Evolutionary conservation across 805 yeast genomes (phyloP).

Genomic region (Myxozyma geophila): DNA sequence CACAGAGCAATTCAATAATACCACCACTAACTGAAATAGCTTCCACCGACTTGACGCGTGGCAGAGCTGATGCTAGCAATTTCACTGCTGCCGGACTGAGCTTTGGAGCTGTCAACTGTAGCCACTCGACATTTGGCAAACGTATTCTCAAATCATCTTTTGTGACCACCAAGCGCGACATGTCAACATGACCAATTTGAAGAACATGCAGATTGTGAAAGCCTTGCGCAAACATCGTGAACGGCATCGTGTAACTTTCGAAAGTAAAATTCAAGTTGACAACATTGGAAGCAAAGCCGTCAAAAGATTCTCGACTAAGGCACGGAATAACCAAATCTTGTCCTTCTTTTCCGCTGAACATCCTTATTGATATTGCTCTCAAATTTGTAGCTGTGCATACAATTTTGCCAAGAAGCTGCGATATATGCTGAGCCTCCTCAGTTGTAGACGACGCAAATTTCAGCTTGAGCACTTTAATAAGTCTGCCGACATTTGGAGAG

Average conservation of each 20-base stretch:
- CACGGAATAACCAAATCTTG: slow-evolving; percentile 19
- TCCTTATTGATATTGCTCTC: slow-evolving; percentile 10
- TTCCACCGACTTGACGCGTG: slow-evolving; percentile 16
- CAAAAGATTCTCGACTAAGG: neutral
- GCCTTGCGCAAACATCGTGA: slow-evolving; percentile 25
- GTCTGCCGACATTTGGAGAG: slow-evolving; percentile 11
- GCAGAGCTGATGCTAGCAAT: slow-evolving; percentile 18
- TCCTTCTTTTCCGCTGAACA: slow-evolving; percentile 16
- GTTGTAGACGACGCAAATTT: slow-evolving; percentile 9
- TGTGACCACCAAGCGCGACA: slow-evolving; percentile 17
- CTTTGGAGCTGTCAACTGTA: slow-evolving; percentile 14
- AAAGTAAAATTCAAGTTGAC: slow-evolving; percentile 19
- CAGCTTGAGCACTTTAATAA: slow-evolving; percentile 11
- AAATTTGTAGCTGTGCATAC: slow-evolving; percentile 13
- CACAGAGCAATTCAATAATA: slow-evolving; percentile 20
- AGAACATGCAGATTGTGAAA: slow-evolving; percentile 14
- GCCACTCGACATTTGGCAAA: slow-evolving; percentile 15
- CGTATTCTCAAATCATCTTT: slow-evolving; percentile 8
- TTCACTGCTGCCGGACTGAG: slow-evolving; percentile 17
- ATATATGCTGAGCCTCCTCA: slow-evolving; percentile 4
- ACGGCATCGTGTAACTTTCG: slow-evolving; percentile 22
- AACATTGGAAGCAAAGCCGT: slow-evolving; percentile 1
- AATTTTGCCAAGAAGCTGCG: slow-evolving; percentile 1
- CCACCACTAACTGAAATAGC: slow-evolving; percentile 20
- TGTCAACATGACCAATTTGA: slow-evolving; percentile 21